Percentiles rank a stretch among this genome's conserved stretches.
Conservation (phyloP, 2,329 filamentous ascomycete species). For the Neonectria coccinea region DNA sequence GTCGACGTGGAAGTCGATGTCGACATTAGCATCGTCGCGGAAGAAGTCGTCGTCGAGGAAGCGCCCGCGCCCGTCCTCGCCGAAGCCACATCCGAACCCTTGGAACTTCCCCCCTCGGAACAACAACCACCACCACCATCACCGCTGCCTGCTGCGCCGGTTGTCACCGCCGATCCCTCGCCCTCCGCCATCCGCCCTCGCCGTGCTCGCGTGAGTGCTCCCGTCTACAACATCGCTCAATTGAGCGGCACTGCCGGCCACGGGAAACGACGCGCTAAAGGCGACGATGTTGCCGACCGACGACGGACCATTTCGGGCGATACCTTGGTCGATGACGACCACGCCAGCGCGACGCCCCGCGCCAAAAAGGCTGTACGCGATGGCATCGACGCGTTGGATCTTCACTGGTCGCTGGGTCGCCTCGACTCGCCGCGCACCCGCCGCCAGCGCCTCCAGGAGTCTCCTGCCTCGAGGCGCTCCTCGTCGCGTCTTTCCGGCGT, state of each 20-base stretch:
- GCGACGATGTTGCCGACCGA: conserved; percentile 59
- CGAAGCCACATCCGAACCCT: conserved; percentile 3
- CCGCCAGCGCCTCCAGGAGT: conserved; percentile 48
- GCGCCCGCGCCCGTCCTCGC: conserved; percentile 20
- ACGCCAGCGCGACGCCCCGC: conserved; percentile 30
- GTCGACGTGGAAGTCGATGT: conserved; percentile 17
- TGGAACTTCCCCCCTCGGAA: conserved; percentile 28
- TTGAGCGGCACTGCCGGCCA: conserved; percentile 72
- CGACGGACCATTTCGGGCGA: conserved; percentile 61
- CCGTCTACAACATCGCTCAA: conserved; percentile 75
- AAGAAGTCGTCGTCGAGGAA: conserved; percentile 35
- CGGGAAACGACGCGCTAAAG: conserved; percentile 66
- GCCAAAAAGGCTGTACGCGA: conserved; percentile 45
- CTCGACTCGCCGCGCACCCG: conserved; percentile 51
- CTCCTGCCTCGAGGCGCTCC: conserved; percentile 52
- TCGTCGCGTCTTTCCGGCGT: conserved; percentile 54
- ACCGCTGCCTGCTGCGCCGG: conserved; percentile 17
- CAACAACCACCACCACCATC: not conserved
- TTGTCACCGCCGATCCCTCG: conserved; percentile 38
- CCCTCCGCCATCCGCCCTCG: conserved; percentile 57
- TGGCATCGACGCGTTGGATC: conserved; percentile 61
- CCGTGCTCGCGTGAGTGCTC: conserved; percentile 66
- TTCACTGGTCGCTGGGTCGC: conserved; percentile 57
- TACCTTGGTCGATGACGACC: conserved; percentile 45
- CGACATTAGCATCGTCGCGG: not conserved